Conservation (phyloP, 1,139 yeast species). For the Schwanniomyces etchellsii region DNA sequence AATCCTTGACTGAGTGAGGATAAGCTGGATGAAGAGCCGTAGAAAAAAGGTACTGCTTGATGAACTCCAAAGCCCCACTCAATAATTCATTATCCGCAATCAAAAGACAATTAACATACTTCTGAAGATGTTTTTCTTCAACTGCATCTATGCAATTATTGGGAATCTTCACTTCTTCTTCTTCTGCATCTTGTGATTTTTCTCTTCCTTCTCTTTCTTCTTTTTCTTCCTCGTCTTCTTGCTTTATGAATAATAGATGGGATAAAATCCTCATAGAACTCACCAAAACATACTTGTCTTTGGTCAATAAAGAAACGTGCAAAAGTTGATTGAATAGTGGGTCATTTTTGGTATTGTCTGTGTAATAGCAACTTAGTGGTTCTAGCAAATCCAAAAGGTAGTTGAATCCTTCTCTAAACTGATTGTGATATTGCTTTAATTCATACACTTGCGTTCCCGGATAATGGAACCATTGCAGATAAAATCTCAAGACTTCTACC, state of each 20-base stretch:
- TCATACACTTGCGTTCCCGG: slow-evolving; percentile 11
- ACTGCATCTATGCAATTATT: slow-evolving; percentile 40
- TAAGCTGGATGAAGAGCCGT: slow-evolving; percentile 32
- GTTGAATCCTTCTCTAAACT: slow-evolving; percentile 55
- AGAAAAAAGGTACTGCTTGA: slow-evolving; percentile 34
- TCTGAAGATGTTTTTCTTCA: slow-evolving; percentile 27
- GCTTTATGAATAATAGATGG: slow-evolving; percentile 34
- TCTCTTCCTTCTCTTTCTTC: slow-evolving; percentile 37
- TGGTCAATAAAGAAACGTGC: slow-evolving; percentile 37
- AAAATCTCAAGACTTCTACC: slow-evolving; percentile 43
- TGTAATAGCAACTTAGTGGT: slow-evolving; percentile 74
- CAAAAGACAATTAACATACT: slow-evolving; percentile 24
- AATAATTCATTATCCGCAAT: slow-evolving; percentile 33
- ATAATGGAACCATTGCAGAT: slow-evolving; percentile 34
- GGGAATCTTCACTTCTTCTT: slow-evolving; percentile 18
- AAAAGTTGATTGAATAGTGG: slow-evolving; percentile 50
- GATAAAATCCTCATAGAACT: slow-evolving; percentile 40
- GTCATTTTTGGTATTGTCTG: slow-evolving; percentile 65
- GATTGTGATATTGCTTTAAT: slow-evolving; percentile 28
- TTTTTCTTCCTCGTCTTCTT: slow-evolving; percentile 9
- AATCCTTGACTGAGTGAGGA: slow-evolving; percentile 24
- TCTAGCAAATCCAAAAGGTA: slow-evolving; percentile 80
- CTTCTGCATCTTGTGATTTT: slow-evolving; percentile 20
- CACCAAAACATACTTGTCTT: slow-evolving; percentile 51
- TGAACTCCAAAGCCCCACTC: slow-evolving; percentile 29